Evolutionary conservation across 805 yeast genomes (phyloP).

Genomic region (Saturnispora saitoi): DNA sequence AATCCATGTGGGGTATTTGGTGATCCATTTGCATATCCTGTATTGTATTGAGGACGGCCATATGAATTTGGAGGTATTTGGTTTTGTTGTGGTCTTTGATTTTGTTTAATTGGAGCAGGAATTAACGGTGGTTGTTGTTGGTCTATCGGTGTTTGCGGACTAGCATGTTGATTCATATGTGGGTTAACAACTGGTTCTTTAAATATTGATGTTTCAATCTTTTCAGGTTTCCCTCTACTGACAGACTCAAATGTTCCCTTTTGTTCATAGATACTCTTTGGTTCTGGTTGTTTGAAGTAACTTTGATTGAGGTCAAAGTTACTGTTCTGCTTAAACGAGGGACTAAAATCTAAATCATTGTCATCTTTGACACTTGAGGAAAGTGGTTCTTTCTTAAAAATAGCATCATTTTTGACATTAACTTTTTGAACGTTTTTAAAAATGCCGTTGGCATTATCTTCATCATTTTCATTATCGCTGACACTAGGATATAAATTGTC

Average conservation of each 20-base stretch:
- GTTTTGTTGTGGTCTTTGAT: not conserved
- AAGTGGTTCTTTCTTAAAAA: not conserved
- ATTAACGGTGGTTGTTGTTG: constrained; percentile 12
- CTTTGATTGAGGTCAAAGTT: not conserved
- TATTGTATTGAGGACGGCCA: not conserved
- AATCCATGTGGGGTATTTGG: not conserved
- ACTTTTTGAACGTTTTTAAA: not conserved
- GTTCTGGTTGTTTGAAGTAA: not conserved
- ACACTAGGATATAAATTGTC: constrained; percentile 5
- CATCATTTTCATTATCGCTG: constrained; percentile 5
- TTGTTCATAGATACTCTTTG: not conserved
- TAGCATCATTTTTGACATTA: not conserved
- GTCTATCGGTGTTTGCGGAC: constrained; percentile 12
- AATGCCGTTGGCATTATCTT: not conserved
- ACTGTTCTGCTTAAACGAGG: not conserved
- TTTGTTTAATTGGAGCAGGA: not conserved
- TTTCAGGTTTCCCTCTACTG: not conserved
- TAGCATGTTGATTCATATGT: constrained; percentile 6
- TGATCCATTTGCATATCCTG: not conserved
- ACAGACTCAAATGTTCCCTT: not conserved
- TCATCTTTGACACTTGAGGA: not conserved
- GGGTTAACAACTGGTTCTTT: constrained; percentile 12
- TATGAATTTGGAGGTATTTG: not conserved
- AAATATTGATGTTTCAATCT: constrained; percentile 4
- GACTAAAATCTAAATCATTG: constrained; percentile 6